Conservation (phyloP, 495 filamentous ascomycete species). For the Cercophora samala region DNA sequence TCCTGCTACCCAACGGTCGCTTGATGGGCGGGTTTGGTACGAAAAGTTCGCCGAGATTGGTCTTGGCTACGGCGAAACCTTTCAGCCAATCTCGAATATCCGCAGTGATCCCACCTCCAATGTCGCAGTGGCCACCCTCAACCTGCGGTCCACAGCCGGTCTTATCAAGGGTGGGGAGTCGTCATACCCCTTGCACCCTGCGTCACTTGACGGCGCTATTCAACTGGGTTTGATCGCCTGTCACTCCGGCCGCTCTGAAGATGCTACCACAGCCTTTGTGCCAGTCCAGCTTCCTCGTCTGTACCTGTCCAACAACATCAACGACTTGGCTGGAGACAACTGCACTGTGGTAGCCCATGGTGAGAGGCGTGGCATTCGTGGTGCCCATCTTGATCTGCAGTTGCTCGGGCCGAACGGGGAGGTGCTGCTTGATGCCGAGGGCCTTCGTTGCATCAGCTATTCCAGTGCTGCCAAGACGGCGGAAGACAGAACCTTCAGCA, state of each 20-base stretch:
- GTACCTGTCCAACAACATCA: background rate
- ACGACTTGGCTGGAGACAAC: background rate
- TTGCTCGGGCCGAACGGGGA: background rate
- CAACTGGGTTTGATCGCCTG: conserved; percentile 29
- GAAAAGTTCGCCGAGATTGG: conserved; percentile 34
- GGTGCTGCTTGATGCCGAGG: background rate
- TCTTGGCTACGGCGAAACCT: conserved; percentile 39
- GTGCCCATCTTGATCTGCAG: background rate
- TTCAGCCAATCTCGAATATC: conserved; percentile 32
- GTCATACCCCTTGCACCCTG: conserved; percentile 40
- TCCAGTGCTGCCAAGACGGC: background rate
- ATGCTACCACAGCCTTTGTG: background rate
- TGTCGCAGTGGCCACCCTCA: conserved; percentile 19
- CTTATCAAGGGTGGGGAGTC: conserved; percentile 34
- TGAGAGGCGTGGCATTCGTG: background rate
- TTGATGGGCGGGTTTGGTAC: conserved; percentile 33
- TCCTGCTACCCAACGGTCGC: conserved; percentile 22
- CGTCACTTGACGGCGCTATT: conserved; percentile 35
- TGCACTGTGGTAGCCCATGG: background rate
- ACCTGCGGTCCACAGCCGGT: background rate
- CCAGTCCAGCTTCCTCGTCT: background rate
- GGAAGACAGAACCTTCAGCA: background rate
- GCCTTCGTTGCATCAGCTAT: background rate
- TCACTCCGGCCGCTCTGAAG: background rate
- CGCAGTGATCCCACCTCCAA: conserved; percentile 28